Evolutionary conservation across 2,329 filamentous ascomycete genomes (phyloP), one percentile per base, ranked within the genome.

Genomic region (Penicillium corylophilum): DNA sequence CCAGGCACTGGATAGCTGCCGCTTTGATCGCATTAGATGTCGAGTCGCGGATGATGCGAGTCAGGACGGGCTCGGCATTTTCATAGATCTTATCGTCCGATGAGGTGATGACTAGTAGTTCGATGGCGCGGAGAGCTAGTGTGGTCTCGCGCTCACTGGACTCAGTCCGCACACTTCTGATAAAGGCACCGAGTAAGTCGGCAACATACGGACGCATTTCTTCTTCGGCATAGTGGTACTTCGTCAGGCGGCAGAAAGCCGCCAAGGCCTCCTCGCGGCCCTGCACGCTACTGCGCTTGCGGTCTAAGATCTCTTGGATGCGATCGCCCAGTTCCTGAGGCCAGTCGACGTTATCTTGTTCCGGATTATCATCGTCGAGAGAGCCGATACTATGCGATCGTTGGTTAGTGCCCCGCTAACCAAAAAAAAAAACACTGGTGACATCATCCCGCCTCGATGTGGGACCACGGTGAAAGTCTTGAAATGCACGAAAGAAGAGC

Each of bases 231-330:
- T 82, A 90, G 62, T 88, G 84, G 41, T 82, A 80, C 55, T 86
- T 88, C 46, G 92, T 70, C 18, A 89, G 77, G 46, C 85, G 81
- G 36, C 81, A 79, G 67, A 86, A 90, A 1, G 77, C 77, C 40
- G 75, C 75, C 44, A 91, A 74, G 26, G 80, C 81, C 36, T 82
- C 77, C 63, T 90, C 87, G 46, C 90, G 83, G 20, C 84, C 83
- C 56, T 88, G 82, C 22, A 80, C 82, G 59, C 85, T 90, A 71
- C 86, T 90, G 59, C 87, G 84, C 78, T 95, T 95, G 63, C 89
- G 85, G 61, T 89, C 84, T 48, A 87, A 78, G 24, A 95, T 82
- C 60, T 88, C 84, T 43, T 86, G 79, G 56, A 95, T 84, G 51
- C 86, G 82, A 55, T 85, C 81, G 24, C 79, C 76, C 29, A 92